Percentiles rank a stretch among this genome's conserved stretches.
Evolutionary conservation across 495 filamentous ascomycete genomes (phyloP).

Genomic region (Sabuloglossum arenarium): DNA sequence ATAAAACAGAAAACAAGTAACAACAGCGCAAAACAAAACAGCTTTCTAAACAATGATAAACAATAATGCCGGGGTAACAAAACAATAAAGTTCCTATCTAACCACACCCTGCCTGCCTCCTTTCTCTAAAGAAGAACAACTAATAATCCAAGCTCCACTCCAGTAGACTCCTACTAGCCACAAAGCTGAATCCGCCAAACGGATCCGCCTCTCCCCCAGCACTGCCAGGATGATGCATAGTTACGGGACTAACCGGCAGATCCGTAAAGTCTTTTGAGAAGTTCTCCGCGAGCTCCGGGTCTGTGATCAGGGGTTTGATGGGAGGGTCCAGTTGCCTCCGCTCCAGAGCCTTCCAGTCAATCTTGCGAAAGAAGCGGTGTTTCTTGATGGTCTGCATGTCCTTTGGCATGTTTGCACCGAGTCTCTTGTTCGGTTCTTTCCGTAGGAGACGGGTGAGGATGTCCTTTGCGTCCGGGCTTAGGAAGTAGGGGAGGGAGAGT

Average conservation of each 20-base stretch:
- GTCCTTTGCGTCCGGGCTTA: slow-evolving; percentile 79
- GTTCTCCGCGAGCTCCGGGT: slow-evolving; percentile 89
- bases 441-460: slow-evolving; percentile 69
- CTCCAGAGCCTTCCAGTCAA: slow-evolving; percentile 75
- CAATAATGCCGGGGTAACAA: too few relatives aligned
- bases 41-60: too few relatives aligned
- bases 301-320: slow-evolving; percentile 78
- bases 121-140: too few relatives aligned
- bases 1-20: too few relatives aligned
- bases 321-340: slow-evolving; percentile 62
- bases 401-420: slow-evolving; percentile 73
- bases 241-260: slow-evolving; percentile 48
- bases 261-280: slow-evolving; percentile 78
- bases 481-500: slow-evolving; percentile 65
- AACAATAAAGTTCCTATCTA: too few relatives aligned
- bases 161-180: slow-evolving; percentile 71
- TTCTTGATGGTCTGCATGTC: slow-evolving; percentile 73
- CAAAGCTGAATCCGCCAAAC: slow-evolving; percentile 93
- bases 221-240: slow-evolving; percentile 5
- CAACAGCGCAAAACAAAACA: too few relatives aligned
- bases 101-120: too few relatives aligned
- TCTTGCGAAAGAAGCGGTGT: slow-evolving; percentile 89
- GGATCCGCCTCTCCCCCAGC: slow-evolving; percentile 34
- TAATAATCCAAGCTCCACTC: slow-evolving; percentile 11
- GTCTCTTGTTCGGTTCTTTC: slow-evolving; percentile 74